Base-by-base conservation (phyloP, 2,329 filamentous ascomycete species). In the Chaetomiaceae sp. region DNA sequence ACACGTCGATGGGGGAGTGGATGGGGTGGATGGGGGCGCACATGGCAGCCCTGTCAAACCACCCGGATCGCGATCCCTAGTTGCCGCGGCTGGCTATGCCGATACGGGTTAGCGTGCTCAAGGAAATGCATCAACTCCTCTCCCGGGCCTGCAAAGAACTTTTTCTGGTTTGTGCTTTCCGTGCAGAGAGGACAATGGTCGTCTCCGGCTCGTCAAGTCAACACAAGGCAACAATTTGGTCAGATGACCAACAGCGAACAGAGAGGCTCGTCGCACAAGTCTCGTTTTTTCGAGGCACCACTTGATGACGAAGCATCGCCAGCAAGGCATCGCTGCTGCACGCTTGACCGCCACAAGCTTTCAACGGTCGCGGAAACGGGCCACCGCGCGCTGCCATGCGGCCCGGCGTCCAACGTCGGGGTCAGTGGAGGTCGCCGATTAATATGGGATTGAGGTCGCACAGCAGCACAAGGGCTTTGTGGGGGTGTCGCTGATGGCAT, bases 401-500 rank as follows among this genome's bases (percentile, higher is more conserved):
- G 39, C 23, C 52, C 53, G 55, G 55, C 37, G 42, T 55, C 45
- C 53, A 53, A 58, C 49, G 27, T 52, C 39, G 36, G 34, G 17
- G 36, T 33, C 37, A n/a, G n/a, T n/a, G n/a, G n/a, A 54, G 49
- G 56, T 56, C 53, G 56, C 49, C 53, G 49, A 56, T 43, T 51
- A 54, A 53, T 56, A 33, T 56, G 12, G 33, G 15, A 22, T 43
- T 15, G 55, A 51, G 39, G 51, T 49, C 38, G 38, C 37, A 53
- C 54, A 15, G n/a, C n/a, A n/a, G n/a, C n/a, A n/a, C n/a, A n/a
- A n/a, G n/a, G n/a, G n/a, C n/a, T n/a, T n/a, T n/a, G n/a, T n/a
- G n/a, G 34, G 3, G 3, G n/a, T 14, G 19, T 23, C 37, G 29
- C 49, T 33, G 36, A 17, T 36, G 29, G 23, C 12, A 17, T n/a